Evolutionary conservation across 192 early-diverging fungal species (phyloP), one percentile per base, ranked within the genome.

Genomic region (Rhizoclosmatium globosum): DNA sequence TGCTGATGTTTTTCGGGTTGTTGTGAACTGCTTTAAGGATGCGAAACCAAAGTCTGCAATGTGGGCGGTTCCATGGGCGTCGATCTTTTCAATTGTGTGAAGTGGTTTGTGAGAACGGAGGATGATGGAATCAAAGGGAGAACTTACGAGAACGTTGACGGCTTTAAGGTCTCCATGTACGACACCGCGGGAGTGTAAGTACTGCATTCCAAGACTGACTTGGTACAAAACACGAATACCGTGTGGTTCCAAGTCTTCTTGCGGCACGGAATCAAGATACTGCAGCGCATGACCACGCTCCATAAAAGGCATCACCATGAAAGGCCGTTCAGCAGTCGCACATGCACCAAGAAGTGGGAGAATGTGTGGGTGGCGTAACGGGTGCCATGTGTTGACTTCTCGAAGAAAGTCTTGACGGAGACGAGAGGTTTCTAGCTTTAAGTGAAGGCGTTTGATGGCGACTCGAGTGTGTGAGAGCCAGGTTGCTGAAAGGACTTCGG

Each of bases 251-350:
- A 72, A 9, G 23, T 38, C 3, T 4, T 60, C 60, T 3, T 23
- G 39, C 41, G 76, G 42, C 31, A 76, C 56, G n/a, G 41, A 23
- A 19, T 74, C 79, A 19, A 86, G 45, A 73, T 84, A 85, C 31
- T 80, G 66, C 13, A 71, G 45, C 41, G 78, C 47, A 64, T 68
- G 61, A 19, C 86, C 86, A 38, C 60, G 53, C 53, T 69, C 17
- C 77, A 84, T 78, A 66, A 81, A 86, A 2, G 79, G 84, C 57
- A 62, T 74, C 31, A 87, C 75, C 81, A 87, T 79, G 53, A 87
- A 87, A 3, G 86, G 86, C 44, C 62, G 31, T 23, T 82, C 77
- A 44, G 82, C 69, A 6, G 68, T 74, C 4, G 73, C 69, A 72
- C 82, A 87, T 0, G 84, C 86, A 1, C 84, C 86, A 2, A 85